Evolutionary conservation across 805 yeast genomes (phyloP), one percentile per base, ranked within the genome.

Genomic region (Saccharomycopsis sp.): DNA sequence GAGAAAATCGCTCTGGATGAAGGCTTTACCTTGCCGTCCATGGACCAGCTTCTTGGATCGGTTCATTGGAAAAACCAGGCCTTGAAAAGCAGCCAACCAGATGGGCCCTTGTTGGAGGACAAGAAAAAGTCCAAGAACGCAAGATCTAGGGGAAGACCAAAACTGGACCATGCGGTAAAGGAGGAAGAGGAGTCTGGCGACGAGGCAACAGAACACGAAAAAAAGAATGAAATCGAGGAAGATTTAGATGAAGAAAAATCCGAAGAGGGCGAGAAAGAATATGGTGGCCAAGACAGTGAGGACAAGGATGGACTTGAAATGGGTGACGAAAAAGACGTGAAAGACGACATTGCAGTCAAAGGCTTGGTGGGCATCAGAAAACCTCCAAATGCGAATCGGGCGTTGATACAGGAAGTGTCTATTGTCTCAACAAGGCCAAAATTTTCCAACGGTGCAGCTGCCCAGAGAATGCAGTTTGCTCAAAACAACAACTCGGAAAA

Each of bases 401-500:
- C 46, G 3, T 22, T 45, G 15, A 42, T 45, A 19, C 37, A 15
- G 22, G 15, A 5, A 6, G 26, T 43, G 2, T 21, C 30, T n/a
- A 38, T 54, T 33, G n/a, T 41, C 43, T 17, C 34, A 30, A 12
- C 52, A 13, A 31, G 49, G 27, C 44, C 46, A n/a, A 47, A 47
- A 22, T n/a, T n/a, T n/a, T n/a, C n/a, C n/a, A n/a, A n/a, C n/a
- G n/a, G n/a, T n/a, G n/a, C n/a, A n/a, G n/a, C n/a, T n/a, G 19
- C 27, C 6, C 40, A 16, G 33, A 52, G 41, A 53, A 52, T 16
- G 21, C 45, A 49, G 17, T 44, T 21, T 49, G 56, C 30, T 39
- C 57, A 20, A 36, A 12, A 48, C 51, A 31, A 55, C 50, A 25
- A 25, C n/a, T 41, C 54, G 47, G 41, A 36, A 39, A 16, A 41